Percentiles rank a stretch among this genome's conserved stretches.
Evolutionary conservation across 495 filamentous ascomycete genomes (phyloP).

Genomic region (Hyphodiscus hymeniophilus): DNA sequence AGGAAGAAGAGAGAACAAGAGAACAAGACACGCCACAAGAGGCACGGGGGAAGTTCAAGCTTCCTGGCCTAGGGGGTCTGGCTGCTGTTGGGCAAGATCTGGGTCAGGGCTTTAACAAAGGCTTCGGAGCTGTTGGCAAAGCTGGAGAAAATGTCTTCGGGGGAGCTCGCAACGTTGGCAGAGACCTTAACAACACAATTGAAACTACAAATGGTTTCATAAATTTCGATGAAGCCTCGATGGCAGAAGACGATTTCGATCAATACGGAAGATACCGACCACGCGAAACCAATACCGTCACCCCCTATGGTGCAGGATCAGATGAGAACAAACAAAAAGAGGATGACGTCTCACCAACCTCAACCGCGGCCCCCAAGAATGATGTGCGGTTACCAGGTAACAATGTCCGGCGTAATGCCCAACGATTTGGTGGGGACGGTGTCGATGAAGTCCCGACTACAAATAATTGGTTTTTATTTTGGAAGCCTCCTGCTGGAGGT

Average conservation of each 20-base stretch:
- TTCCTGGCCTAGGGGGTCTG: conserved; percentile 24
- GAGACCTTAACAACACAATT: conserved; percentile 51
- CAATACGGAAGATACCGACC: conserved; percentile 17
- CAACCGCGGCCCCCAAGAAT: background rate
- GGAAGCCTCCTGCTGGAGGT: conserved; percentile 43
- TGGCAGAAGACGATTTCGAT: conserved; percentile 12
- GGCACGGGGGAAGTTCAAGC: conserved; percentile 16
- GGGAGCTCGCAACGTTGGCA: conserved; percentile 41
- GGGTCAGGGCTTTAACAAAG: conserved; percentile 34
- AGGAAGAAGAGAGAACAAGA: conserved; percentile 25
- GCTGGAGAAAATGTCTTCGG: conserved; percentile 53
- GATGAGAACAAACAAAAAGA: conserved; percentile 3
- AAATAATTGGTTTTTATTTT: conserved; percentile 41
- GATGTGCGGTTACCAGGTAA: conserved; percentile 15
- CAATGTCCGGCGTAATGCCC: conserved; percentile 4
- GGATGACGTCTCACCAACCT: conserved; percentile 5
- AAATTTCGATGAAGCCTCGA: conserved; percentile 22
- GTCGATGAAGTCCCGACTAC: background rate
- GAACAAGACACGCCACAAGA: conserved; percentile 22
- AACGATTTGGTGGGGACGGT: conserved; percentile 10
- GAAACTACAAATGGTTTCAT: conserved; percentile 48
- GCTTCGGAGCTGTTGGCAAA: conserved; percentile 49
- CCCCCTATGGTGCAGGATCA: conserved; percentile 7
- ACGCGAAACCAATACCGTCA: background rate
- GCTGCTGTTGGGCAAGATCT: conserved; percentile 28